A percentile compares a stretch with the other conserved stretches of the same genome.
These are phyloP conservation scores for Metschnikowia kunwiensis DNA, from an alignment of 805 yeast genomes.

Conservation along the genomic window DNA sequence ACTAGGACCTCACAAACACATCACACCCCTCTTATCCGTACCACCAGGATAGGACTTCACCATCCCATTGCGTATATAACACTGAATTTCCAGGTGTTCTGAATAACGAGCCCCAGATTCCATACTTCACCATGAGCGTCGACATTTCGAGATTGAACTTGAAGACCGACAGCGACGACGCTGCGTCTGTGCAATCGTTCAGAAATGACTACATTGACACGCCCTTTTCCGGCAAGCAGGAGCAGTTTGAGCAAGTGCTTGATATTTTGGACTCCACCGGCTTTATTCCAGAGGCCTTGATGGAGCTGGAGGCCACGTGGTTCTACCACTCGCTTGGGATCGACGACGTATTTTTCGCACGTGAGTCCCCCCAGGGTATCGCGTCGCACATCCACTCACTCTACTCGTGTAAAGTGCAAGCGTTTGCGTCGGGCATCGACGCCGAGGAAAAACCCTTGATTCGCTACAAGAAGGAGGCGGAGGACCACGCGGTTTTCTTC, in stretches of 20 bases:
- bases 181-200: slow-evolving; percentile 29
- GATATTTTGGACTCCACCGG: slow-evolving; percentile 80
- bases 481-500: slow-evolving; percentile 87
- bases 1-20: slow-evolving; percentile 2
- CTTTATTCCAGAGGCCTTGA: slow-evolving; percentile 81
- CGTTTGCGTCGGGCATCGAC: slow-evolving; percentile 57
- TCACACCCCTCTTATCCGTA: slow-evolving; percentile 7
- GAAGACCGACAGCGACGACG: slow-evolving; percentile 24
- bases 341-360: slow-evolving; percentile 88
- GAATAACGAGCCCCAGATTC: no score
- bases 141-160: slow-evolving; percentile 17
- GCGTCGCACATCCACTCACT: slow-evolving; percentile 83
- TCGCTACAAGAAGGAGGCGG: slow-evolving; percentile 74
- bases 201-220: slow-evolving; percentile 67
- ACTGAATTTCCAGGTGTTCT: no score
- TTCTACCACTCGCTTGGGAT: slow-evolving; percentile 85
- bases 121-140: slow-evolving; percentile 12
- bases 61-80: no score
- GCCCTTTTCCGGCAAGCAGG: slow-evolving; percentile 75
- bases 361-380: slow-evolving; percentile 75
- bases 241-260: slow-evolving; percentile 77
- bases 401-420: slow-evolving; percentile 90
- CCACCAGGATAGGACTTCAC: no score
- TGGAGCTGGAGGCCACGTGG: slow-evolving; percentile 86
- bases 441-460: slow-evolving; percentile 54